Conservation (phyloP, 257 asterid genomes). For the Salvia miltiorrhiza region DNA sequence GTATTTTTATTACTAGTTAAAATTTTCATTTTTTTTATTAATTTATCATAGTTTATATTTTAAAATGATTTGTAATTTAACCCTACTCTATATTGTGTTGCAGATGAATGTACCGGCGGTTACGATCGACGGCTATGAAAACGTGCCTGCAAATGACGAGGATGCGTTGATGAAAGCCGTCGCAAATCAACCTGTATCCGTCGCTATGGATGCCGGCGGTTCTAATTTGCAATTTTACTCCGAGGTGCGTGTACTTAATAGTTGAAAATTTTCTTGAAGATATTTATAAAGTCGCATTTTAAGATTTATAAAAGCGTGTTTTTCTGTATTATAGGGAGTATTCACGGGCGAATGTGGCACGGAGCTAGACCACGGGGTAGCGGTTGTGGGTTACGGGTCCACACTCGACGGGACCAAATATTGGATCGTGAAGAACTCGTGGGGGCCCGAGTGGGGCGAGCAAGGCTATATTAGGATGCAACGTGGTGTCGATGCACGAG, state of each 20-base stretch:
- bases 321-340: constrained; percentile 48
- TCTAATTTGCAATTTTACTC: constrained; percentile 73
- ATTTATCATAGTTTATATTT: too few species aligned
- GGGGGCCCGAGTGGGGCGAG: constrained; percentile 78
- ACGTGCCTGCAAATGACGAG: constrained; percentile 69
- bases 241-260: constrained; percentile 42
- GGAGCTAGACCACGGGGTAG: constrained; percentile 82
- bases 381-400: constrained; percentile 65
- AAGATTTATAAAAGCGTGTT: background rate
- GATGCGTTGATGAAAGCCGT: constrained; percentile 83
- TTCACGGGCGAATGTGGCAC: constrained; percentile 55
- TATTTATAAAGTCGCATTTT: background rate
- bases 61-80: background rate
- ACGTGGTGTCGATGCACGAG: constrained; percentile 39
- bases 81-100: constrained; percentile 14
- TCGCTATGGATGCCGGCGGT: constrained; percentile 82
- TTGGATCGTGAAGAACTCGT: constrained; percentile 76
- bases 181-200: constrained; percentile 78
- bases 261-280: background rate
- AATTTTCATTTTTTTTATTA: too few species aligned
- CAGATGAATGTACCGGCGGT: constrained; percentile 77
- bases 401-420: constrained; percentile 63
- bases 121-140: constrained; percentile 72
- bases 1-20: too few species aligned
- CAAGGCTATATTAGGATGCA: constrained; percentile 61